Percentiles rank a stretch among this genome's conserved stretches.
These are phyloP conservation scores for Penicillium sp. DNA, from an alignment of 2,329 filamentous ascomycete genomes.

Conservation along the genomic window DNA sequence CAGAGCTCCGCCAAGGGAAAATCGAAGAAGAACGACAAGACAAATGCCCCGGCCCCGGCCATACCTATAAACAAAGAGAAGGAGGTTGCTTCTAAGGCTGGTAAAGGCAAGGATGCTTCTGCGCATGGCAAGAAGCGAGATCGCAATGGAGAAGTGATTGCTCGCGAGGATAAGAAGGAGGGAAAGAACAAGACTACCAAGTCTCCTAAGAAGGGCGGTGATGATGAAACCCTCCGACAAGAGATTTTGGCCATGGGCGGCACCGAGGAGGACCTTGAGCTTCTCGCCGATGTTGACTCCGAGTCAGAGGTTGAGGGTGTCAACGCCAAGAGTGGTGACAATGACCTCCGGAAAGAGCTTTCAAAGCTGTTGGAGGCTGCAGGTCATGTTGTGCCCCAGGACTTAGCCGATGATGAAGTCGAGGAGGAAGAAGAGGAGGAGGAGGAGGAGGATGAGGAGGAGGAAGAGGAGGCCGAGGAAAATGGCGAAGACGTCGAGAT, in stretches of 20 bases:
- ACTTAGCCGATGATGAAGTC: conserved; percentile 32
- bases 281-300: conserved; percentile 47
- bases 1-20: conserved; percentile 33
- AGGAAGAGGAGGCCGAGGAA: conserved; percentile 42
- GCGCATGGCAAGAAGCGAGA: conserved; percentile 48
- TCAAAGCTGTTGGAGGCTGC: conserved; percentile 37
- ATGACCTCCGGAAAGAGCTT: conserved; percentile 43
- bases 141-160: conserved; percentile 47
- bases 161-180: conserved; percentile 32
- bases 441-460: conserved; percentile 29
- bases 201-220: conserved; percentile 19
- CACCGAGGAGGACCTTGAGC: conserved; percentile 51
- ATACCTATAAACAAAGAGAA: conserved; percentile 31
- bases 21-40: conserved; percentile 30
- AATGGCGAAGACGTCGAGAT: conserved; percentile 31
- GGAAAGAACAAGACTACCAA: conserved; percentile 23
- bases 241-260: conserved; percentile 51
- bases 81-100: conserved; percentile 14
- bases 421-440: conserved; percentile 29
- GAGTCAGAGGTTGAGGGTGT: conserved; percentile 48
- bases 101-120: conserved; percentile 25
- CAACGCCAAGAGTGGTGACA: conserved; percentile 31
- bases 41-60: conserved; percentile 19
- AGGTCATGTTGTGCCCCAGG: conserved; percentile 38
- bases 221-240: conserved; percentile 37